Evolutionary conservation across 768 basidiomycete genomes (phyloP).

Genomic region (Rhodosporidiobolus sp.): DNA sequence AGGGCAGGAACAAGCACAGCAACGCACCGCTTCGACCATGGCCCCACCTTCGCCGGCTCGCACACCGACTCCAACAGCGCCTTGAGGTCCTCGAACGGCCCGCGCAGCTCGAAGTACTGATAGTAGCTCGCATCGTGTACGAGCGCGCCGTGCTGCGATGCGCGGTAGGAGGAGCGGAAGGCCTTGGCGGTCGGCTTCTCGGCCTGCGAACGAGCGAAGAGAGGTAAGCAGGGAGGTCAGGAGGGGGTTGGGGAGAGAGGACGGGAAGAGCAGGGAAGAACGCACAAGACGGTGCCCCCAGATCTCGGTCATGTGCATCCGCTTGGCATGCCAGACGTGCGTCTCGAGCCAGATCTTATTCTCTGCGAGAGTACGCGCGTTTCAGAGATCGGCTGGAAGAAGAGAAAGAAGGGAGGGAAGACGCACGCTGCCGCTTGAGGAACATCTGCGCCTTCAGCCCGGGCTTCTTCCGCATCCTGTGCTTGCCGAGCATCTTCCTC

Average conservation of each 20-base stretch:
- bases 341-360: constrained; percentile 92
- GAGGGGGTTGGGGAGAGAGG: not conserved
- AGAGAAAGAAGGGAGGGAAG: not conserved
- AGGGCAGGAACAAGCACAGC: accelerated
- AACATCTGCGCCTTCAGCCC: constrained; percentile 47
- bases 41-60: constrained; percentile 15
- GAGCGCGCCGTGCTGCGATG: constrained; percentile 77
- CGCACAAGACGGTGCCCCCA: constrained; percentile 86
- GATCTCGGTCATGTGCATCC: constrained; percentile 87
- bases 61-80: constrained; percentile 18
- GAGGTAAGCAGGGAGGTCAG: not conserved
- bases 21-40: constrained; percentile 29
- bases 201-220: constrained; percentile 55
- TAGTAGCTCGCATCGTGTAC: constrained; percentile 87
- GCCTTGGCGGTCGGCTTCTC: constrained; percentile 85
- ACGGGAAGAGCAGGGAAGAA: constrained; percentile 15
- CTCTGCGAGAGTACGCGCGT: constrained; percentile 53
- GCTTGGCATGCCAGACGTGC: constrained; percentile 94
- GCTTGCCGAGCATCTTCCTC: constrained; percentile 30
- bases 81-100: constrained; percentile 6
- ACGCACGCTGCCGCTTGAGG: constrained; percentile 66
- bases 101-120: constrained; percentile 47
- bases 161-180: constrained; percentile 85
- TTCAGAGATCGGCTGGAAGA: not conserved
- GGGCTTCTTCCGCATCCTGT: constrained; percentile 56